Evolutionary conservation across 768 basidiomycete genomes (phyloP), one percentile per base, ranked within the genome.

Genomic region (Russula sp.): DNA sequence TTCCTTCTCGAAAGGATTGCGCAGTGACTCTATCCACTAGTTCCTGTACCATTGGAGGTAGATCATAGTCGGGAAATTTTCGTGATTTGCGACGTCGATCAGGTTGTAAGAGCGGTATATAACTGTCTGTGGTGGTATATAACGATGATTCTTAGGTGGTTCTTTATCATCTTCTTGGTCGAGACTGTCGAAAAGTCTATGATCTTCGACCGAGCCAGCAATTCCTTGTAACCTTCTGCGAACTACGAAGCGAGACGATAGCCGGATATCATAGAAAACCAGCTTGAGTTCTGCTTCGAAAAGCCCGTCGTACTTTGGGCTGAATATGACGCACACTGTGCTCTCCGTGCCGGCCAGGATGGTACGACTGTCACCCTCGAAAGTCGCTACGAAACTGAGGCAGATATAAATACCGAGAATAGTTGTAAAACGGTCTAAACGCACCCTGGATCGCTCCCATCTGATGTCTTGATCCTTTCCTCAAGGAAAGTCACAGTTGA

Each of bases 401-500:
- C 5, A 57, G 30, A 4, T n/a, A n/a, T 69, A 32, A 58, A 42
- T 9, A 18, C n/a, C 9, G 20, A 20, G 3, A 32, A 40, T 5
- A 56, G 22, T 11, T 26, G 28, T 2, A 36, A 44, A 55, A 18
- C 14, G 1, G 18, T n/a, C 11, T 30, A 7, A 14, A 61, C 69
- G 9, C 28, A 66, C 68, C 54, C 14, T 22, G 50, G 42, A 24
- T 50, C 65, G 14, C 53, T 50, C 30, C 51, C 61, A 22, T 58
- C 52, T n/a, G 34, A 34, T 38, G 59, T 26, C 26, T 24, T 34
- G 46, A 62, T 49, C 51, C 46, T 54, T 58, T 57, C 66, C 0
- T 60, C 48, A 13, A 67, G 52, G 40, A 73, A 51, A 3, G 42
- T 57, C 61, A 46, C 54, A 69, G 32, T n/a, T 4, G 62, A 38